A percentile compares a stretch with the other conserved stretches of the same genome.
phyloP scores from a whole-genome alignment of 768 basidiomycete genomes.

The Podaxis sp. region DNA sequence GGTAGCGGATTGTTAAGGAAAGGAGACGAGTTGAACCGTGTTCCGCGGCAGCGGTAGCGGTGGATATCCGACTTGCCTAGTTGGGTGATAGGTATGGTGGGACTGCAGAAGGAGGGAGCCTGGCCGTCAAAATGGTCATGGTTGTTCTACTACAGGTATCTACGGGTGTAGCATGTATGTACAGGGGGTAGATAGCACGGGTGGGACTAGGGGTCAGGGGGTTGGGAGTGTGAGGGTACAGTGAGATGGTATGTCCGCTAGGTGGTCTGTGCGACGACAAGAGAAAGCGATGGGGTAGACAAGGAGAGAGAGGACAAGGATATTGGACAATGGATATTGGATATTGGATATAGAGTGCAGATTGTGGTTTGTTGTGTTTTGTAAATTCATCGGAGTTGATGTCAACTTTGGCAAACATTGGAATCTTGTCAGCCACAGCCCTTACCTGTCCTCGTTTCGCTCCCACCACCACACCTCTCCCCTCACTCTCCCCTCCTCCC shows the following conservation, averaged over 20 bases:
- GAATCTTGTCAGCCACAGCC: slow-evolving; percentile 41
- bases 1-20: neutral
- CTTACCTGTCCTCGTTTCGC: slow-evolving; percentile 46
- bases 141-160: neutral
- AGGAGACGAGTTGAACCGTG: neutral
- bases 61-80: neutral
- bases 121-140: neutral
- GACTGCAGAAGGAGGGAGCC: neutral
- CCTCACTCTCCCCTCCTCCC: slow-evolving; percentile 21
- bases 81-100: neutral
- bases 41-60: neutral
- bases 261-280: neutral
- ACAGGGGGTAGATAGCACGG: neutral
- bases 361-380: slow-evolving; percentile 7
- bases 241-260: neutral
- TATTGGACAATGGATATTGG: neutral
- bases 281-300: neutral
- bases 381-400: slow-evolving; percentile 16
- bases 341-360: neutral
- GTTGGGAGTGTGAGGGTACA: neutral
- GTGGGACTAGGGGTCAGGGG: neutral
- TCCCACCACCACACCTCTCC: slow-evolving; percentile 46
- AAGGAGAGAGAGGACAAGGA: neutral
- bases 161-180: neutral
- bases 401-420: slow-evolving; percentile 42